Percentiles rank a stretch among this genome's conserved stretches.
phyloP scores from a whole-genome alignment of 1,139 yeast species.

The Magnusiomyces fungicola region DNA sequence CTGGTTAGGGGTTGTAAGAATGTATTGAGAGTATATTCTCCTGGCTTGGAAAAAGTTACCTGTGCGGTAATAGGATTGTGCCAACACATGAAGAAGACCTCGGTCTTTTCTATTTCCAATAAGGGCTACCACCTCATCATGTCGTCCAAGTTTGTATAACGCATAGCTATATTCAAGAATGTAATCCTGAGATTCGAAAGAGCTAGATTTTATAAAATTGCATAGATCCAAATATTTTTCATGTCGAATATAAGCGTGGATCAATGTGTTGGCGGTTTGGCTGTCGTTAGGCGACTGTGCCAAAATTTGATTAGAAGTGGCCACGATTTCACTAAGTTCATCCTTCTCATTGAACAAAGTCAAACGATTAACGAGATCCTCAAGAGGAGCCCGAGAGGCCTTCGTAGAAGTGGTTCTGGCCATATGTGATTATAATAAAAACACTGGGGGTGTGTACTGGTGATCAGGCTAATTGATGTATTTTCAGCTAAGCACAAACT shows the following conservation, averaged over 20 bases:
- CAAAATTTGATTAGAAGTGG: conserved; percentile 39
- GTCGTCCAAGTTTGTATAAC: conserved; percentile 56
- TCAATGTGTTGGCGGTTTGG: conserved; percentile 50
- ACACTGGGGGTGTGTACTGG: too few relatives aligned
- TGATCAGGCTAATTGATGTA: too few relatives aligned
- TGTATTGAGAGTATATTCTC: conserved; percentile 42
- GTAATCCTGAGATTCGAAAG: conserved; percentile 12
- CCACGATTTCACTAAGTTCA: conserved; percentile 42
- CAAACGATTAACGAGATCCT: conserved; percentile 40
- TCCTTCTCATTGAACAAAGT: conserved; percentile 41
- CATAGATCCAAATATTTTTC: conserved; percentile 59
- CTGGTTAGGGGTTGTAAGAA: conserved; percentile 30
- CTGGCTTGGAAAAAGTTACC: conserved; percentile 55
- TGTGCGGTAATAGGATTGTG: conserved; percentile 66
- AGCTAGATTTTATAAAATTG: conserved; percentile 29
- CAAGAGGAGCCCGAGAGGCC: conserved; percentile 25
- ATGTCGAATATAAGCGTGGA: conserved; percentile 64
- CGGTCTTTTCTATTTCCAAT: conserved; percentile 30
- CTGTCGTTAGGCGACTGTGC: conserved; percentile 40
- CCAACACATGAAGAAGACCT: conserved; percentile 68
- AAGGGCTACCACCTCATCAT: conserved; percentile 36
- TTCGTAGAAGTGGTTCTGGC: conserved; percentile 6
- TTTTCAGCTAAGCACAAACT: too few relatives aligned
- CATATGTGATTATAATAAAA: too few relatives aligned
- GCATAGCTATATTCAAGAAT: conserved; percentile 57